Base-by-base conservation (phyloP, 805 yeast species). In the Pichia deserticola region DNA sequence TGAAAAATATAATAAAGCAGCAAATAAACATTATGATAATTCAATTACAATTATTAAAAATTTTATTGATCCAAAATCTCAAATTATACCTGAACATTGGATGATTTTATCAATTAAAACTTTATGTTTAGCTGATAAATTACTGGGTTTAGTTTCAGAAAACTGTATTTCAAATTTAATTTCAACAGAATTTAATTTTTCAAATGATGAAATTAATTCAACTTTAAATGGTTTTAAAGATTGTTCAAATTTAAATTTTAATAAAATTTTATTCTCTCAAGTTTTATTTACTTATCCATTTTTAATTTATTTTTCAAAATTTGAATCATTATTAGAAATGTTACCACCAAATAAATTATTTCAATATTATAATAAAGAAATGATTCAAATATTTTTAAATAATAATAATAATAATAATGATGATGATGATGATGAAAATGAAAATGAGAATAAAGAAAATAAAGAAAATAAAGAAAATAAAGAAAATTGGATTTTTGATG, bases 321-420 rank as follows among this genome's bases (percentile, higher is more conserved):
- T 56, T 20, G 51, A 59, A 4, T 64, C 66, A 11, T 47, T 66
- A 52, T 41, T 50, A 30, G 57, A 60, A 1, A 47, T 74, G 10
- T 76, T 78, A 1, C 65, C 72, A 28, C 80, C 81, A 5, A 74
- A 68, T 51, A 56, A 55, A 37, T 64, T 66, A 3, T 63, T 64
- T 43, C 63, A 64, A 47, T 59, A 63, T 12, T 60, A 71, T 45
- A 64, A 65, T 34, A 52, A 62, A 2, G 53, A 55, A 28, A 44
- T 55, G 49, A 46, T 50, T 35, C 20, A 33, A 20, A 39, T 53
- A 36, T 44, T 54, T 7, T 25, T 50, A 1, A 27, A 27, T 12
- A 20, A 28, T 7, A 28, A 15, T 33, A 28, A 30, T 42, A n/a
- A 8, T 28, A 29, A 27, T 11, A 33, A 27, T 7, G 45, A 40